Base-by-base conservation (phyloP, 2,329 filamentous ascomycete species). In the Pseudocercospora eumusae region DNA sequence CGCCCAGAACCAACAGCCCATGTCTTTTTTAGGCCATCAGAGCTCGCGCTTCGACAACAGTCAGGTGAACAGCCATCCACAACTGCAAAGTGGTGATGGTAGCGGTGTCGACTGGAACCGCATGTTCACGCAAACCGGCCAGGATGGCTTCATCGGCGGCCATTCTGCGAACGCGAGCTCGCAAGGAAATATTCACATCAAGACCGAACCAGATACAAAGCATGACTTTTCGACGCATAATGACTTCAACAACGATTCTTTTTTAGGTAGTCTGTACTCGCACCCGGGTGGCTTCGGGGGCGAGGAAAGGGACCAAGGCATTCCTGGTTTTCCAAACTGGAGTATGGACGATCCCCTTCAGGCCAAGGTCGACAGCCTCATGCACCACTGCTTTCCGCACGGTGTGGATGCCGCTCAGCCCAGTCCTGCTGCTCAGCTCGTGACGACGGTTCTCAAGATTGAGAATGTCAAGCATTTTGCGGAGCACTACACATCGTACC, bases 401-500 rank as follows among this genome's bases (percentile, higher is more conserved):
- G 79, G 82, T 81, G 77, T 79, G 78, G 79, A 81, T 81, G 76
- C 82, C 76, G 78, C 78, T 76, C 78, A 76, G 74, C 66, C 80
- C 85, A 76, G 82, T 83, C 77, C 80, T 82, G 73, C 76, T 71
- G 67, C 74, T 47, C 62, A 73, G 36, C 62, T 73, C 45, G 65
- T 83, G 61, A 78, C 77, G 69, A 70, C 74, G 61, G 87, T 86
- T 70, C 83, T 91, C 69, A 86, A 86, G 54, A 82, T 85, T 63
- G 84, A 88, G 68, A 89, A 89, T 74, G 81, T 91, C 72, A 87
- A 86, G 78, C 83, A 87, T 71, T 90, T 90, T 73, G 81, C 91
- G 74, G 83, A 87, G 69, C 83, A 87, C 70, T 91, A 89, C 79
- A 86, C 83, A 63, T 86, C 90, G 75, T 91, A 88, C 74, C 86